Base-by-base conservation (phyloP, 2,329 filamentous ascomycete genomes). In the Fusarium coicis region DNA sequence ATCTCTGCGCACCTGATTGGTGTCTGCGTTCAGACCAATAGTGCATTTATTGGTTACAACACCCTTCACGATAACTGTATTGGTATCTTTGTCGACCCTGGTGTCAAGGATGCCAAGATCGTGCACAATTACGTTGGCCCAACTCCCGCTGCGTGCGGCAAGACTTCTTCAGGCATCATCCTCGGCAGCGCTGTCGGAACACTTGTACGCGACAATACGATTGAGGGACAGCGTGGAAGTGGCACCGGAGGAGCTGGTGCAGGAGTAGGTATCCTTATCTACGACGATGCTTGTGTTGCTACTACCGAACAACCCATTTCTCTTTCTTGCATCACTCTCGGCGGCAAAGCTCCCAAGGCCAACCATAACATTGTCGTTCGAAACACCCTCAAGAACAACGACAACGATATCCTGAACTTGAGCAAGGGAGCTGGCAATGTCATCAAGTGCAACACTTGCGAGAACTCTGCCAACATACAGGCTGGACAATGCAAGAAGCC, bases 11-110 rank as follows among this genome's bases (percentile, higher is more conserved):
- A 81, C n/a, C 23, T 7, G 23, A 75, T 82, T 43, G 81, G 76
- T 11, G 73, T 83, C 14, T 83, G 81, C 32, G 76, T 83, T 3
- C 81, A 83, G 69, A 83, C 81, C 3, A 70, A 77, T 10, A 52
- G 67, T 0, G 81, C 81, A 8, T 70, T 79, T 6, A 58, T 83
- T 5, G 72, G 77, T 37, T 62, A 81, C 66, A 84, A 84, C 43
- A 73, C 66, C 5, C 78, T 83, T n/a, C 70, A 57, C 1, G 69
- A 77, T 21, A 70, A 66, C 55, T 84, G 82, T 58, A 66, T 73
- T 36, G 82, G 79, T 5, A 73, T 78, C 36, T 80, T 79, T 56
- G 76, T 82, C 28, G 81, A 84, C 34, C 81, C 81, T 3, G 70
- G 70, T 10, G 73, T 81, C 15, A 70, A 74, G 23, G 71, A 76